Evolutionary conservation across 1,139 yeast species (phyloP), one percentile per base, ranked within the genome.

Genomic region (Yamadazyma epiphylla): DNA sequence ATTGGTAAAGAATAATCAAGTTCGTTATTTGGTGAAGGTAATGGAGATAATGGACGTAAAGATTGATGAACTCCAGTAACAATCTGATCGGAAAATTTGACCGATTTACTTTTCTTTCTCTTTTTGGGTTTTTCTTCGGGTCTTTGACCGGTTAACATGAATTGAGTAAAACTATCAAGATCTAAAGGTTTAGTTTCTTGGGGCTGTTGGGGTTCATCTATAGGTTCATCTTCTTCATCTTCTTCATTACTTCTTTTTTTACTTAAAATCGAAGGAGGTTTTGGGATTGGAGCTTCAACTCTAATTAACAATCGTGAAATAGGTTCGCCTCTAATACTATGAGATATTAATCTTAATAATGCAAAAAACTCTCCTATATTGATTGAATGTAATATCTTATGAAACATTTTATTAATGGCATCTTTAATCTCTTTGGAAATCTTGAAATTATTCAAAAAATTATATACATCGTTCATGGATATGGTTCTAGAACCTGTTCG

Each of bases 331-430:
- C 48, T 51, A 21, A 73, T 46, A 1, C 74, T 60, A 49, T 80
- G 87, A 11, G 86, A 69, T 15, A 83, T 67, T 23, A 83, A 58
- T 45, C 94, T 63, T 32, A 82, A 52, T 26, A 81, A 62, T 1
- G 91, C 91, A 56, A 78, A 83, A 51, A 83, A 83, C 50, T 81
- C 86, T 4, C 89, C 89, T 36, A 81, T 74, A 45, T 80, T 80
- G 33, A 82, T 61, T 8, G 80, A 68, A 32, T 56, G 50, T 20
- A 66, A 49, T 30, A 73, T 68, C 31, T 73, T 70, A 35, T 60
- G 57, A 46, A 81, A 82, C 7, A 81, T 65, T 23, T 60, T 58
- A 30, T 56, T 59, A 30, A 81, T 61, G 32, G 70, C 52, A 7
- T 64, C 68, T 43, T 71, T 71, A 5, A 68, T 46, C 1, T 47